Evolutionary conservation across 148 eudicot genomes (phyloP), one percentile per base, ranked within the genome.

Genomic region (Rhododendron mucronatum): DNA sequence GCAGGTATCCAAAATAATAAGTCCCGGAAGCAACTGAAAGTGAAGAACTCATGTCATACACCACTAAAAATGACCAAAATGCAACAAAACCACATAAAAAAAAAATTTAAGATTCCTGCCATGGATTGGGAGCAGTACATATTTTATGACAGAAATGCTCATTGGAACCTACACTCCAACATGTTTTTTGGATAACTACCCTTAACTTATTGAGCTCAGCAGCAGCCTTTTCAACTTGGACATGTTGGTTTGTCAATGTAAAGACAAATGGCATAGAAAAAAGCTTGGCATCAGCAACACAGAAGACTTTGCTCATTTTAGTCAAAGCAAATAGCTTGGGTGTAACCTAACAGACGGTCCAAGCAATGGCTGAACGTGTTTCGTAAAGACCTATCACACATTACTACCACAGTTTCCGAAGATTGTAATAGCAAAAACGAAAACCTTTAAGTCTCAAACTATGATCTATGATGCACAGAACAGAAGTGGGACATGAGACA

Each of bases 1-100:
- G 91, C 61, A 85, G 20, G 47, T 26, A 78, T 83, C 3, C 21
- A 16, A 77, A 51, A 86, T 48, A 9, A 35, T 65, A 13, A 47
- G 84, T 37, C 47, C 61, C 21, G 69, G 78, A 81, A 80, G 61
- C 16, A 30, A 86, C 15, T 35, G 67, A 63, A 82, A 71, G 18
- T 47, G 5, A 37, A 28, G 57, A 28, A 78, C 18, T 14, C 37
- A 20, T 10, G 61, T 83, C 63, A 37, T 26, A 3, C 28, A 83
- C 37, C 37, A 55, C 69, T 23, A n/a, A 28, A 1, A 44, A 39
- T 21, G 37, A 44, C 7, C 13, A 67, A 2, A 65, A 45, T 26
- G 20, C 59, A 82, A 82, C 35, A 77, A 18, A 37, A 23, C 33
- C 53, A 20, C 5, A 61, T 18, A n/a, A 45, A 35, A 41, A 18